Evolutionary conservation across 805 yeast genomes (phyloP), one percentile per base, ranked within the genome.

Genomic region (Scheffersomyces amazonensis): DNA sequence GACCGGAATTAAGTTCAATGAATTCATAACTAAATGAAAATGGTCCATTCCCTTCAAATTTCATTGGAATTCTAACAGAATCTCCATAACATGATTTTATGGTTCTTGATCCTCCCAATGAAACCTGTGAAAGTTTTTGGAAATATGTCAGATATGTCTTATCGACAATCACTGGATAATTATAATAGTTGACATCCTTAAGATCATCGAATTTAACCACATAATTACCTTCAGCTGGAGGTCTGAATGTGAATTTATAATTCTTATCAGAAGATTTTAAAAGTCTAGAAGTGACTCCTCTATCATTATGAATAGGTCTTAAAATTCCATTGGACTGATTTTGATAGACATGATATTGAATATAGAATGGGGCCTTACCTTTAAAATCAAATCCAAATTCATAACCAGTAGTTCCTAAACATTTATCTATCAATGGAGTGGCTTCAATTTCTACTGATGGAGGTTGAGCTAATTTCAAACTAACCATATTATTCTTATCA

Each of bases 361-460:
- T 71, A 38, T 72, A 73, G 63, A 84, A 93, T 1, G 98, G 97
- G 0, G 96, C 85, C 20, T 81, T 76, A 13, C 99, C 98, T 0
- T 73, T 60, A 41, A 90, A 69, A 35, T 82, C 86, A 44, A 87
- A 88, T 22, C 73, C 70, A 42, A 89, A 79, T 17, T 68, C 67
- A 48, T 71, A 78, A 0, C 97, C 99, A 7, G 88, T 81, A 32
- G 89, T 87, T 0, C 99, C 99, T 21, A 93, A 85, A 65, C 99
- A 93, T 34, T 83, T 78, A 52, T 91, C 98, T 18, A 79, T 69
- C 2, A 91, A 78, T 2, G 91, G 79, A 11, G 67, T 67, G 1
- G 88, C 78, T 2, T 48, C 32, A 12, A 78, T 69, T 2, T 54
- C 53, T 15, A 73, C 64, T 2, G 34, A 39, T 1, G 73, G 69